Conservation (phyloP, 371 early-diverging fungal species). For the Mucor circinelloides region DNA sequence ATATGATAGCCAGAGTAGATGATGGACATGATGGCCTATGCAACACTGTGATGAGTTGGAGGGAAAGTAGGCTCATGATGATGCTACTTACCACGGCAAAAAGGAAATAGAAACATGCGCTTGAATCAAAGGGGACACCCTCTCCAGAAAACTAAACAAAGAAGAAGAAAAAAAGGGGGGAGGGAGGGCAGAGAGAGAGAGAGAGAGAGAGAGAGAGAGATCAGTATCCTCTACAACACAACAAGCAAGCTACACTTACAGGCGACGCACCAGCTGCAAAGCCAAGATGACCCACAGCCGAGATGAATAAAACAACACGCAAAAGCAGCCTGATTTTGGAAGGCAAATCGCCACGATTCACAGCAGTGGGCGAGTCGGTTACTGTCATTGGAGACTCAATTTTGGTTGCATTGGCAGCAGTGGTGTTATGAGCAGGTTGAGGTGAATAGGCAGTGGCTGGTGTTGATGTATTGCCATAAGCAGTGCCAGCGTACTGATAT, state of each 20-base stretch:
- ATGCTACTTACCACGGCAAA: slow-evolving; percentile 42
- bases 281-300: slow-evolving; percentile 46
- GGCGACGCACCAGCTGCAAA: slow-evolving; percentile 57
- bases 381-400: slow-evolving; percentile 12
- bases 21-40: slow-evolving; percentile 50
- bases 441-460: slow-evolving; percentile 24
- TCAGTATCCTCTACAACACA: neutral
- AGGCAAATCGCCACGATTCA: slow-evolving; percentile 14
- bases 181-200: no score
- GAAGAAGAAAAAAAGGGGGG: no score
- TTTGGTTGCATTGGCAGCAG: neutral
- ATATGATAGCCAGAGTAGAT: slow-evolving; percentile 52
- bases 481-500: slow-evolving; percentile 34
- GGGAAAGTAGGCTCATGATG: neutral
- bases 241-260: slow-evolving; percentile 26
- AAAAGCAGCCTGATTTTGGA: slow-evolving; percentile 37
- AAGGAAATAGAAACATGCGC: slow-evolving; percentile 46
- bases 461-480: slow-evolving; percentile 19
- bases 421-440: neutral
- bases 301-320: slow-evolving; percentile 42
- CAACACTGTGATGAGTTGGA: no score
- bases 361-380: neutral
- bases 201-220: no score
- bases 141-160: slow-evolving; percentile 40
- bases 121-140: slow-evolving; percentile 38